Evolutionary conservation across 768 basidiomycete species (phyloP).

Genomic region (Filobasidium wieringae): DNA sequence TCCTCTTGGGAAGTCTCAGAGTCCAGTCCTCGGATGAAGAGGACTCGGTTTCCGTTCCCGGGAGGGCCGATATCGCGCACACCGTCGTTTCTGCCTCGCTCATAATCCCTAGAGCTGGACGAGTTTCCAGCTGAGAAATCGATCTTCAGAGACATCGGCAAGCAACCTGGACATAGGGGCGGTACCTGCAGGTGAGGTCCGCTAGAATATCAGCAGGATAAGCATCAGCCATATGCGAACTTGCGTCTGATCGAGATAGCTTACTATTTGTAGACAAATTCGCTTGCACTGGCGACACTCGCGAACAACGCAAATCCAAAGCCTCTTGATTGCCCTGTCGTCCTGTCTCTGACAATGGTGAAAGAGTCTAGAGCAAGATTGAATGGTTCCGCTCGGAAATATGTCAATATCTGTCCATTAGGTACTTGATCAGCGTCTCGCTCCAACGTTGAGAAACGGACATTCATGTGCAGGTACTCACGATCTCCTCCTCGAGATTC

Average conservation of each 20-base stretch:
- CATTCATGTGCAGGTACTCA: conserved; percentile 64
- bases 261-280: conserved; percentile 70
- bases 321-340: conserved; percentile 90
- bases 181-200: conserved; percentile 87
- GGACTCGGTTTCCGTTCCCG: conserved; percentile 46
- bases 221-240: not conserved
- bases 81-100: conserved; percentile 68
- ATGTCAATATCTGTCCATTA: conserved; percentile 22
- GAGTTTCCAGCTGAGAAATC: conserved; percentile 71
- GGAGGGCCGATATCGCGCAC: conserved; percentile 87
- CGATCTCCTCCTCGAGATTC: conserved; percentile 86
- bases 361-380: conserved; percentile 36
- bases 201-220: conserved; percentile 11
- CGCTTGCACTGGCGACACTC: conserved; percentile 69
- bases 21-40: conserved; percentile 84
- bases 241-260: conserved; percentile 4
- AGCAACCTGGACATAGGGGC: conserved; percentile 73
- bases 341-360: conserved; percentile 92
- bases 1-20: conserved; percentile 76
- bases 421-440: not conserved
- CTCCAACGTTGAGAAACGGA: conserved; percentile 46
- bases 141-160: conserved; percentile 80
- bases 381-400: conserved; percentile 30
- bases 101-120: conserved; percentile 51
- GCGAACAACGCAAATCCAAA: conserved; percentile 96